Base-by-base conservation (phyloP, 352 stramenopile species). In the Globisporangium heterothallicum region DNA sequence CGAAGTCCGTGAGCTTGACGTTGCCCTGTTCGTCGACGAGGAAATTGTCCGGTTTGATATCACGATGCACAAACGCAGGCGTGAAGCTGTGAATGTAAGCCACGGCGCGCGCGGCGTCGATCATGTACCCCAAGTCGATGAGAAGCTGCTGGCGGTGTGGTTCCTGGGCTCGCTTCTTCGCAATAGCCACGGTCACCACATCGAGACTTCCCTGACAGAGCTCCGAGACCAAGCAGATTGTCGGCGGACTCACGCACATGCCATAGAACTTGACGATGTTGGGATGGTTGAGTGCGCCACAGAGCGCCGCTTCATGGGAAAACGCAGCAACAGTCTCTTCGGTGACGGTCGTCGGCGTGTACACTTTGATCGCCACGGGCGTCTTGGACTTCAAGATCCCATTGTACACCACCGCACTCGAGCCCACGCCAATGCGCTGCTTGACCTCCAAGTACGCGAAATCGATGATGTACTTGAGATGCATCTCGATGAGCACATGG, bases 11-110 rank as follows among this genome's bases (percentile, higher is more conserved):
- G 16, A 88, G 40, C 21, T 56, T 56, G 24, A 56, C 49, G 36
- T 56, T 56, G 1, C 49, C 24, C 8, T 49, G 25, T 12, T 3
- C 13, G 22, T 57, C 50, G 5, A 88, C 63, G 3, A 88, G 62
- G 35, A 91, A 88, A 49, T 90, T 94, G 0, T 61, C 58, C 18
- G 71, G 71, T 21, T 75, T 75, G 61, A 82, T 79, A 25, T 82
- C 69, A 19, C 71, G 62, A 53, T 82, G 71, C 26, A 82, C 43
- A 34, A 82, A 79, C 3, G 71, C 49, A 7, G 71, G 71, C 24
- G 71, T 73, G 46, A 79, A 79, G 40, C 64, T 76, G 42, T 82
- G 71, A 16, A 82, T 16, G 54, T 77, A 79, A 29, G 71, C 71
- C 14, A 82, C 50, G 1, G 71, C 56, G 7, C 72, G 57, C 18